A percentile compares a stretch with the other conserved stretches of the same genome.
Conservation (phyloP, 371 early-diverging fungal species). For the Mucor ambiguus region DNA sequence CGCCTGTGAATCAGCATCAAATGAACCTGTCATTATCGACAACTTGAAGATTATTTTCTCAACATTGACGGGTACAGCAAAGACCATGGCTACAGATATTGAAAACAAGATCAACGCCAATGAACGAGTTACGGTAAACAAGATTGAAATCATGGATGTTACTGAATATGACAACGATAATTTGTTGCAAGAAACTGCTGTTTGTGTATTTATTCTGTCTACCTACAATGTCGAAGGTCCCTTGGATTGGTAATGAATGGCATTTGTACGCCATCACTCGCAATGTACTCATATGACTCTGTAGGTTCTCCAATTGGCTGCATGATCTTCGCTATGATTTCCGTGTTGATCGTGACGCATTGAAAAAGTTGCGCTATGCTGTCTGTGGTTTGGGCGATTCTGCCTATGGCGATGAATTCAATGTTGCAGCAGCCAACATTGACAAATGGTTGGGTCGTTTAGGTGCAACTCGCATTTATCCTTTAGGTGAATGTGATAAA, state of each 20-base stretch:
- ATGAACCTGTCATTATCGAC: conserved; percentile 33
- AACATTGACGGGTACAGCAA: conserved; percentile 55
- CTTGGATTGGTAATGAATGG: conserved; percentile 57
- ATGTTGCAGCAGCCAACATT: conserved; percentile 60
- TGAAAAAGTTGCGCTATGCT: conserved; percentile 65
- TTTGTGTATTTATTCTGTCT: conserved; percentile 69
- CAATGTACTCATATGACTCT: not conserved
- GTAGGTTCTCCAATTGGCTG: conserved; percentile 66
- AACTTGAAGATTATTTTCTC: conserved; percentile 54
- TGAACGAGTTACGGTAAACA: conserved; percentile 21
- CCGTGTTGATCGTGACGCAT: conserved; percentile 63
- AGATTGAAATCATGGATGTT: conserved; percentile 55
- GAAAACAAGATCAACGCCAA: conserved; percentile 26
- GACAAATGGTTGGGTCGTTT: conserved; percentile 69
- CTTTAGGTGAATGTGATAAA: conserved; percentile 72
- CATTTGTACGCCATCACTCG: not conserved
- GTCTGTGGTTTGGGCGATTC: conserved; percentile 81
- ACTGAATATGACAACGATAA: conserved; percentile 77
- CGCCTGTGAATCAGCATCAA: conserved; percentile 15
- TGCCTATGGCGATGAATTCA: conserved; percentile 71
- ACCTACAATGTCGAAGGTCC: conserved; percentile 79
- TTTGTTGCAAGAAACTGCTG: conserved; percentile 57
- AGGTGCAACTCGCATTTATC: conserved; percentile 72
- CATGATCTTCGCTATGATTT: conserved; percentile 71
- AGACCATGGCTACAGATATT: conserved; percentile 43